Base-by-base conservation (phyloP, 2,329 filamentous ascomycete species). In the Sclerotinia borealis region DNA sequence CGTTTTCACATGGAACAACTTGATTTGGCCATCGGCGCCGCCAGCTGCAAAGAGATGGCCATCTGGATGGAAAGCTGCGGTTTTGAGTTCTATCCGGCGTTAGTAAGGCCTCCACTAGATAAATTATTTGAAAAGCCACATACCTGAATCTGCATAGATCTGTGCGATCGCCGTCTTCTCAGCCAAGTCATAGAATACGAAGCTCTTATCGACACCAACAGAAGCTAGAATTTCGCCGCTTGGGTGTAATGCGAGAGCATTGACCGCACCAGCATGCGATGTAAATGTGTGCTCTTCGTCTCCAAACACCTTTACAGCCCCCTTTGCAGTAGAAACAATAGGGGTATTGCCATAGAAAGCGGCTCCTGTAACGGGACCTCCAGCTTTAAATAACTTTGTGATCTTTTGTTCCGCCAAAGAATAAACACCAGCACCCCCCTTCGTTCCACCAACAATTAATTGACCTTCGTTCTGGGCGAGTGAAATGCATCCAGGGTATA, bases 11-110 rank as follows among this genome's bases (percentile, higher is more conserved):
- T 96, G 90, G 77, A 90, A 98, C 60, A 99, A 84, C 75, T 93
- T 91, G 75, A 99, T 89, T 64, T 92, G 86, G 50, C 92, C 92
- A 55, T 89, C 83, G 11, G 79, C 79, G n/a, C 89, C 90, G 67
- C 93, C 95, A 3, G 89, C 90, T 45, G 92, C 93, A 70, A 98
- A 86, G 7, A 99, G 83, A 74, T 97, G 91, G n/a, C 95, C 95
- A 73, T 99, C 95, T 8, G 96, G 95, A 75, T 99, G 95, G 82
- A 99, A 98, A 39, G 89, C 85, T 67, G 87, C 90, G 58, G 87
- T 85, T 1, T 89, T 90, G 19, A 75, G 68, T 68, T 72, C 73
- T 75, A 51, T 37, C 19, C 27, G 10, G 13, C 29, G 47, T 63
- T 31, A 63, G 37, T n/a, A 25, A 45, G 19, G 31, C 10, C 9